Base-by-base conservation (phyloP, 805 yeast species). In the Starmerella apis region DNA sequence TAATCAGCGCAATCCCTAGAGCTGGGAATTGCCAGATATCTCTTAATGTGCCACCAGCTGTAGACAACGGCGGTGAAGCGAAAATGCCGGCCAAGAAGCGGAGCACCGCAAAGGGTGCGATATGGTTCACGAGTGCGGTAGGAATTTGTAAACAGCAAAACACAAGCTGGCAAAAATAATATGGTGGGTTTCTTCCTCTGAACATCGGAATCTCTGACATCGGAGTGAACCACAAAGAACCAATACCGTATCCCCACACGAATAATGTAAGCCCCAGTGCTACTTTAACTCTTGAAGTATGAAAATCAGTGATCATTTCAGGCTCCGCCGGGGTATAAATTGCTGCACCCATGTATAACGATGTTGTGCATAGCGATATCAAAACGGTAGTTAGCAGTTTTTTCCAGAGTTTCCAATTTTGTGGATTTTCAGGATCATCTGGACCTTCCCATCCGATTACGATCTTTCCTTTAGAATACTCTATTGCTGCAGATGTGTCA, bases 401-500 rank as follows among this genome's bases (percentile, higher is more conserved):
- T 48, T 68, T 66, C 43, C 54, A 48, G 0, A 57, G 19, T 0
- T 78, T 68, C 85, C 85, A 80, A 59, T 80, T 79, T 24, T 63
- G 58, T 0, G 86, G 85, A 56, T 75, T 54, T 28, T 56, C 65
- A 2, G 57, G 63, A 39, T 62, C 65, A 36, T 59, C 56, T 2
- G 59, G 58, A 0, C 66, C 65, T 28, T 62, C 57, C 63, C 63
- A 63, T 16, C 51, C 59, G 2, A 63, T 65, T 10, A 63, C 41
- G 16, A 56, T 48, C 46, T 44, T 41, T 25, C 76, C 49, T 87
- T 96, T 96, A 75, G 77, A 30, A 80, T 84, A 39, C 87, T 84
- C 64, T 8, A 36, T 31, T n/a, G 18, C 35, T 9, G 35, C 35
- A 31, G 11, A 31, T 8, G 35, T 27, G 31, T 27, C 31, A 13